Evolutionary conservation across 2,329 filamentous ascomycete genomes (phyloP).

Genomic region (Arthrinium puccinioides): DNA sequence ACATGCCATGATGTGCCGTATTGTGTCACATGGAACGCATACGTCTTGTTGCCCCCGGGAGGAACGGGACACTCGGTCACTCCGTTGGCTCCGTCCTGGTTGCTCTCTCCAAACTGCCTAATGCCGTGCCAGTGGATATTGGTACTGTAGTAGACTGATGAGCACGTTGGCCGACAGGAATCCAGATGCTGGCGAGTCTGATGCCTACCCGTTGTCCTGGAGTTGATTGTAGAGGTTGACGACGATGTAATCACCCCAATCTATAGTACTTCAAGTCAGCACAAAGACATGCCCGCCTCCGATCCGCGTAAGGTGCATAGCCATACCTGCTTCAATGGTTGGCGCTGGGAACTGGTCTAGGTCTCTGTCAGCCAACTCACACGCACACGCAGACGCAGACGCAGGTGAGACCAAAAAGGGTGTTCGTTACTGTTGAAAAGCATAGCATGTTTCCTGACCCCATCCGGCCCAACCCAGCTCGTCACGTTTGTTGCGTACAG

Average conservation of each 20-base stretch:
- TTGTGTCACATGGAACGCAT: constrained; percentile 26
- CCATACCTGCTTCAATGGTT: constrained; percentile 42
- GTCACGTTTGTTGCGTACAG: not conserved
- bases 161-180: not conserved
- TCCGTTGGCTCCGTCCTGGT: constrained; percentile 36
- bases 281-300: not conserved
- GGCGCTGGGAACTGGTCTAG: constrained; percentile 57
- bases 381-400: not conserved
- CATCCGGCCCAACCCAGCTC: not conserved
- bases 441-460: not conserved
- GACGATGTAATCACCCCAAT: constrained; percentile 56
- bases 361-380: not conserved
- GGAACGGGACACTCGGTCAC: constrained; percentile 35
- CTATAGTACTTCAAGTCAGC: constrained; percentile 10
- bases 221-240: constrained; percentile 67
- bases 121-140: constrained; percentile 42
- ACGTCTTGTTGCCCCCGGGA: constrained; percentile 23
- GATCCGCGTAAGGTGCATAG: not conserved
- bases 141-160: constrained; percentile 12
- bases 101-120: constrained; percentile 32
- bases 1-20: constrained; percentile 29
- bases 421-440: not conserved
- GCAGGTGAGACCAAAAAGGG: not conserved
- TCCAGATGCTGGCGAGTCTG: no score
- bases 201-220: constrained; percentile 30